Conservation (phyloP, 495 filamentous ascomycete species). For the Chaetomium tenue region DNA sequence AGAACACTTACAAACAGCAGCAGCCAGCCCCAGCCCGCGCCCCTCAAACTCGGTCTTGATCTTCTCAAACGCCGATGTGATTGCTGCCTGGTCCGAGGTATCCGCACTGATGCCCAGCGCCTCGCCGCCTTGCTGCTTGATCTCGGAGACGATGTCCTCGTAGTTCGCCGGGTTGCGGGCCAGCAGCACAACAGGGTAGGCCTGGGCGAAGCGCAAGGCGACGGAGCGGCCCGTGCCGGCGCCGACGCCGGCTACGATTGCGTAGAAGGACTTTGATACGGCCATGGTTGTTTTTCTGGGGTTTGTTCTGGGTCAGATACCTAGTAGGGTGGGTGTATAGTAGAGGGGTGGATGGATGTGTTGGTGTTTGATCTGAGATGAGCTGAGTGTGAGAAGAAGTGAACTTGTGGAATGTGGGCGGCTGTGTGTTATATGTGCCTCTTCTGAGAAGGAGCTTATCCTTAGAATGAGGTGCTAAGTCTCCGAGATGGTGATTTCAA, state of each 20-base stretch:
- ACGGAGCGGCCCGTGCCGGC: conserved; percentile 61
- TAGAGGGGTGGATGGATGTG: background rate
- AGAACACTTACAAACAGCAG: conserved; percentile 61
- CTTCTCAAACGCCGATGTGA: conserved; percentile 63
- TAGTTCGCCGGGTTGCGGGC: conserved; percentile 68
- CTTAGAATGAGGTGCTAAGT: background rate
- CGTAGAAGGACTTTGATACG: conserved; percentile 50
- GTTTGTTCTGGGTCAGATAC: background rate
- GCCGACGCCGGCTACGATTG: conserved; percentile 73
- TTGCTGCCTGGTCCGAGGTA: conserved; percentile 59
- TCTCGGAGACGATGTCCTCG: conserved; percentile 66
- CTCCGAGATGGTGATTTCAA: conserved; percentile 4
- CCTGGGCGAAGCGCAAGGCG: conserved; percentile 65
- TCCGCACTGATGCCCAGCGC: conserved; percentile 78
- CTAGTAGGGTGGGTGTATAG: background rate
- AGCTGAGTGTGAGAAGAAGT: background rate
- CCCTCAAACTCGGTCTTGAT: conserved; percentile 59
- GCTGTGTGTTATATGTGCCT: background rate
- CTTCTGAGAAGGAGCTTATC: too few relatives aligned
- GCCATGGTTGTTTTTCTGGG: conserved; percentile 25
- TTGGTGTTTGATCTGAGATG: background rate
- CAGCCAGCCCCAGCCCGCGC: conserved; percentile 51
- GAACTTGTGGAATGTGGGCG: background rate
- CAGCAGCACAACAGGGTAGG: conserved; percentile 75
- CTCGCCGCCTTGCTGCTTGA: conserved; percentile 65